Evolutionary conservation across 441 rosid species (phyloP).

Genomic region (Raphanus hybrid): DNA sequence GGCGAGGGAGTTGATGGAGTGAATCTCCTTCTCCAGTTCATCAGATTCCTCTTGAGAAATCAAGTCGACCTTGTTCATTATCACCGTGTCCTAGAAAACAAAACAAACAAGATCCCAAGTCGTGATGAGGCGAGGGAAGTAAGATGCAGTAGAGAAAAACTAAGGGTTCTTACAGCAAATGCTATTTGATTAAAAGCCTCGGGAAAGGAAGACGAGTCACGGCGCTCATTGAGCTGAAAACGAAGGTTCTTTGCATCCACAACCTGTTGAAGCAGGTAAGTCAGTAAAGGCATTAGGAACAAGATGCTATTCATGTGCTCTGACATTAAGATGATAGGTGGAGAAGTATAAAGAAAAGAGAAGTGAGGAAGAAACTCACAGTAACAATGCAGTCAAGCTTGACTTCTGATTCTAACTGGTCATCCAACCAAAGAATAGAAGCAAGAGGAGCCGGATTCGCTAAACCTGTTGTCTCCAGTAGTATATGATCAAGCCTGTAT

Average conservation of each 20-base stretch:
- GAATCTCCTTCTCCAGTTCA: constrained; percentile 79
- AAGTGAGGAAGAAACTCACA: constrained; percentile 47
- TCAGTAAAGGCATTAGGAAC: constrained; percentile 13
- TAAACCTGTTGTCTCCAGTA: constrained; percentile 93
- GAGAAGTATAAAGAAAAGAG: too few species aligned
- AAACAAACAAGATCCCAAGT: not conserved
- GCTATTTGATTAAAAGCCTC: constrained; percentile 94
- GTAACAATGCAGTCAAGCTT: constrained; percentile 93
- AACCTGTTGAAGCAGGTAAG: constrained; percentile 56
- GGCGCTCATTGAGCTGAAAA: constrained; percentile 66
- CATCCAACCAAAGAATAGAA: constrained; percentile 96
- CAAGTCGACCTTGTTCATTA: constrained; percentile 97
- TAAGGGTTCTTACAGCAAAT: constrained; percentile 62
- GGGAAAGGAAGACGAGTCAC: constrained; percentile 76
- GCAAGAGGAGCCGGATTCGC: constrained; percentile 98
- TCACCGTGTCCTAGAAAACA: constrained; percentile 76
- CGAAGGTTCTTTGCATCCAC: constrained; percentile 96
- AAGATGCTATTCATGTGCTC: not conserved
- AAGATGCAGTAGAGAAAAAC: not conserved
- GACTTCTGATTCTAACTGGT: constrained; percentile 85
- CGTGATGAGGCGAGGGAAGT: not conserved
- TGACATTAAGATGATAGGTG: too few species aligned
- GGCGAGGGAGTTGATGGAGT: constrained; percentile 80
- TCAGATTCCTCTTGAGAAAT: constrained; percentile 63
- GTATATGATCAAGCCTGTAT: constrained; percentile 85